These are phyloP conservation scores for Trichoderma oligosporum DNA, from an alignment of 2,329 filamentous ascomycete genomes.

Conservation along the genomic window DNA sequence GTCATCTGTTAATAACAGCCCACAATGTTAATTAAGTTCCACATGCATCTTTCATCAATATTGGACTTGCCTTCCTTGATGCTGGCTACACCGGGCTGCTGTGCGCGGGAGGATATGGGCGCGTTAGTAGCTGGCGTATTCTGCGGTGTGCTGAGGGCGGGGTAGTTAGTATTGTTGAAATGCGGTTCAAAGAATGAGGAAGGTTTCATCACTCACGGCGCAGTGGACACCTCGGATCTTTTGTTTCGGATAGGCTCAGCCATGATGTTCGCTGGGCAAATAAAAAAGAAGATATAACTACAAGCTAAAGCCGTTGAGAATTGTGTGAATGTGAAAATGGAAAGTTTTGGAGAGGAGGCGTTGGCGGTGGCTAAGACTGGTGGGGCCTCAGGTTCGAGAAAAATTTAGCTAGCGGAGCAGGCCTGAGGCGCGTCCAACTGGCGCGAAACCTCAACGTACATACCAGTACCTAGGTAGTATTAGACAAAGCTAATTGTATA, in stretches of 20 bases:
- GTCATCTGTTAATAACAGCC: slow-evolving; percentile 62
- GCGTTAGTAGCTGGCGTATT: slow-evolving; percentile 96
- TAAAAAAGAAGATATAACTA: slow-evolving; percentile 27
- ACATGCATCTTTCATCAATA: not conserved
- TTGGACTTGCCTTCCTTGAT: slow-evolving; percentile 86
- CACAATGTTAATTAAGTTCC: slow-evolving; percentile 22
- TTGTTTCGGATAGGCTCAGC: slow-evolving; percentile 63
- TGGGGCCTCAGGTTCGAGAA: slow-evolving; percentile 36
- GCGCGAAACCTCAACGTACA: slow-evolving; percentile 18
- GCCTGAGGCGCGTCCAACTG: slow-evolving; percentile 29
- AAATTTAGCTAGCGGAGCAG: slow-evolving; percentile 34
- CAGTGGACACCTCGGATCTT: slow-evolving; percentile 52
- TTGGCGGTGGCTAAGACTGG: slow-evolving; percentile 40
- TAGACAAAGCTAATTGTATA: not conserved
- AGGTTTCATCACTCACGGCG: slow-evolving; percentile 49
- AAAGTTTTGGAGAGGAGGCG: slow-evolving; percentile 34
- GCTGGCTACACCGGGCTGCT: slow-evolving; percentile 88
- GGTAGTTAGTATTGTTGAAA: slow-evolving; percentile 35
- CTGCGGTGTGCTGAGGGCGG: slow-evolving; percentile 77
- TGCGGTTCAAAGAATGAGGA: not conserved
- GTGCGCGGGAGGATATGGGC: slow-evolving; percentile 94
- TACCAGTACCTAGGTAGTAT: no score
- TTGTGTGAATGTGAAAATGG: slow-evolving; percentile 30
- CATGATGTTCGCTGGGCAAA: slow-evolving; percentile 43
- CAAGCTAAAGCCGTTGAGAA: slow-evolving; percentile 25